Evolutionary conservation across 352 stramenopile species (phyloP).

Genomic region (Phytophthora hibernalis): DNA sequence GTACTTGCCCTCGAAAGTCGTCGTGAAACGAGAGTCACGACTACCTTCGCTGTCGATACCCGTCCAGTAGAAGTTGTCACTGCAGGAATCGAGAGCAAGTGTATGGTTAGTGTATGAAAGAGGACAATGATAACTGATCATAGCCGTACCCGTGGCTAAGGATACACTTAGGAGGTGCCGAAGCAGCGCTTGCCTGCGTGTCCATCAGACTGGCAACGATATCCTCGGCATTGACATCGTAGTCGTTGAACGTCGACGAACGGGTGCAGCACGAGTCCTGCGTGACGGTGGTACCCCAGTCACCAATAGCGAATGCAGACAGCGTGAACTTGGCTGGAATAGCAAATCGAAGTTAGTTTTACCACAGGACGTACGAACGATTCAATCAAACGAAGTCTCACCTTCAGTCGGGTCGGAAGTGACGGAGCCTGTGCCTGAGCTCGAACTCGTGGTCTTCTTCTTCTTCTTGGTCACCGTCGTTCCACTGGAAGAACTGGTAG

Average conservation of each 20-base stretch:
- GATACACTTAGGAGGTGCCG: conserved; percentile 63
- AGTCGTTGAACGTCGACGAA: conserved; percentile 51
- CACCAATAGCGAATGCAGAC: conserved; percentile 62
- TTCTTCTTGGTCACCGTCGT: conserved; percentile 37
- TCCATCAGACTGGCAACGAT: conserved; percentile 62
- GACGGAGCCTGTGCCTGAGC: conserved; percentile 27
- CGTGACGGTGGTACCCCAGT: conserved; percentile 58
- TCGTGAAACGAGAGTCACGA: conserved; percentile 62
- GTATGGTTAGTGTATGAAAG: not conserved
- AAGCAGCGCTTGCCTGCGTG: conserved; percentile 44
- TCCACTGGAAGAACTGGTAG: conserved; percentile 31
- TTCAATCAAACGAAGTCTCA: conserved; percentile 11
- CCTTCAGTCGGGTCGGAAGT: conserved; percentile 66
- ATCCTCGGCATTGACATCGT: conserved; percentile 55
- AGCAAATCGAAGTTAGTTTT: conserved; percentile 3
- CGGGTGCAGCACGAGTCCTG: conserved; percentile 62
- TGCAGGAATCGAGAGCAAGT: conserved; percentile 13
- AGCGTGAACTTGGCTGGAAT: conserved; percentile 46
- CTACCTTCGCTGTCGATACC: conserved; percentile 58
- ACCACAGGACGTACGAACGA: not conserved
- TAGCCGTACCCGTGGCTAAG: conserved; percentile 63
- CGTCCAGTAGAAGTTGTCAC: conserved; percentile 89
- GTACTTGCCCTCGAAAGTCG: conserved; percentile 79
- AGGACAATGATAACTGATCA: not conserved
- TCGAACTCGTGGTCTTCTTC: conserved; percentile 35